These are phyloP conservation scores for Cornus florida DNA, from an alignment of 148 eudicot genomes.

Conservation along the genomic window DNA sequence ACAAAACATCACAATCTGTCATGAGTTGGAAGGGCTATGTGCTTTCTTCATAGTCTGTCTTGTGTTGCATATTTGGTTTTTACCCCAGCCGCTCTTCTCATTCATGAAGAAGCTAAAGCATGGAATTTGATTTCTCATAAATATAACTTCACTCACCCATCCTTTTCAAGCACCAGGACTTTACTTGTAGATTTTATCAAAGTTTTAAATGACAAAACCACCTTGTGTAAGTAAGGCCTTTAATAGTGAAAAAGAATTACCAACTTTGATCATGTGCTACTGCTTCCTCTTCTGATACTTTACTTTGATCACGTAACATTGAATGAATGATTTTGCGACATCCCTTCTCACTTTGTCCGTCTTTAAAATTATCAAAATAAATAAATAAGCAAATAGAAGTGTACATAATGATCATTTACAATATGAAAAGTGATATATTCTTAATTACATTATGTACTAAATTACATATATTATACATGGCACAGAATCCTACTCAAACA, in stretches of 20 bases:
- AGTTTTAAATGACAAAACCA: too few relatives aligned
- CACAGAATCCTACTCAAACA: too few relatives aligned
- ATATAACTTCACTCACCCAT: too few relatives aligned
- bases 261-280: slow-evolving; percentile 7
- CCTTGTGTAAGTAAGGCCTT: too few relatives aligned
- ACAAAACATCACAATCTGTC: slow-evolving; percentile 65
- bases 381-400: too few relatives aligned
- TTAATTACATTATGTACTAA: too few relatives aligned
- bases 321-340: slow-evolving; percentile 21
- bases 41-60: slow-evolving; percentile 63
- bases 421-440: too few relatives aligned
- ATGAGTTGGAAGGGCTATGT: slow-evolving; percentile 61
- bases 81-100: slow-evolving; percentile 41
- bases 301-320: slow-evolving; percentile 2
- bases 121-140: too few relatives aligned
- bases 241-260: not conserved
- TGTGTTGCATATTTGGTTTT: slow-evolving; percentile 58
- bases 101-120: not conserved
- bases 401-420: too few relatives aligned
- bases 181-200: too few relatives aligned
- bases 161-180: too few relatives aligned
- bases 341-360: slow-evolving; percentile 19
- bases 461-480: too few relatives aligned
- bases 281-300: slow-evolving; percentile 12
- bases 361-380: not conserved